Evolutionary conservation across 495 filamentous ascomycete species (phyloP).

Genomic region (Astrothelium macrocarpum): DNA sequence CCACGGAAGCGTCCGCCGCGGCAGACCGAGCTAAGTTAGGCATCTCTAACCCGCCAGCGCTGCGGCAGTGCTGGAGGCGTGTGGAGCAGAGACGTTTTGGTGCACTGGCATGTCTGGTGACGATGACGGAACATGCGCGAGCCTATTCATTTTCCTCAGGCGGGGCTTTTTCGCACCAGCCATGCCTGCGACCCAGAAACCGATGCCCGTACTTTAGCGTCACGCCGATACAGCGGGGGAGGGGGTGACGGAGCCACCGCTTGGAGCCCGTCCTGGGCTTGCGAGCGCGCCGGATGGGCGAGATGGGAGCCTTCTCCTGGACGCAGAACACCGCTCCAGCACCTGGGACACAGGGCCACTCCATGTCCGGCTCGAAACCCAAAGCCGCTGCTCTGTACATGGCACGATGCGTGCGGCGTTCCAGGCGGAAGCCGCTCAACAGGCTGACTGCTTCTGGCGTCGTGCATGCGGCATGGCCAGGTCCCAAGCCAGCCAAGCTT

Average conservation of each 20-base stretch:
- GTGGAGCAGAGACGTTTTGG: neutral
- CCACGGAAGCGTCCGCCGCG: neutral
- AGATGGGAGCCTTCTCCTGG: no score
- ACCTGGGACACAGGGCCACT: no score
- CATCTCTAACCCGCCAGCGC: neutral
- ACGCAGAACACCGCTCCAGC: no score
- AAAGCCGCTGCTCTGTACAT: neutral
- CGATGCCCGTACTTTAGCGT: neutral
- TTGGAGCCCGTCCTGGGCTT: neutral
- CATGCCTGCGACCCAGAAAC: neutral
- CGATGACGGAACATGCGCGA: slow-evolving; percentile 3
- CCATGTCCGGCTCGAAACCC: neutral
- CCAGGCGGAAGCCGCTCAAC: neutral
- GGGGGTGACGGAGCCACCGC: neutral
- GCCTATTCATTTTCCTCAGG: neutral
- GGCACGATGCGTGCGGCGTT: neutral
- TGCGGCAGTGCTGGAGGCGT: neutral
- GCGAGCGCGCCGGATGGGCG: no score
- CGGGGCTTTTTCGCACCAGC: neutral
- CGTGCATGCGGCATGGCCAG: neutral
- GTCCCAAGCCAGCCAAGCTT: neutral
- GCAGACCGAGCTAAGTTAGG: neutral
- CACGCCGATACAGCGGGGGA: neutral
- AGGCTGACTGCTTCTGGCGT: neutral
- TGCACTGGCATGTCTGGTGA: neutral